These are phyloP conservation scores for Erysiphe neolycopersici DNA, from an alignment of 2,329 filamentous ascomycete species.

Conservation along the genomic window DNA sequence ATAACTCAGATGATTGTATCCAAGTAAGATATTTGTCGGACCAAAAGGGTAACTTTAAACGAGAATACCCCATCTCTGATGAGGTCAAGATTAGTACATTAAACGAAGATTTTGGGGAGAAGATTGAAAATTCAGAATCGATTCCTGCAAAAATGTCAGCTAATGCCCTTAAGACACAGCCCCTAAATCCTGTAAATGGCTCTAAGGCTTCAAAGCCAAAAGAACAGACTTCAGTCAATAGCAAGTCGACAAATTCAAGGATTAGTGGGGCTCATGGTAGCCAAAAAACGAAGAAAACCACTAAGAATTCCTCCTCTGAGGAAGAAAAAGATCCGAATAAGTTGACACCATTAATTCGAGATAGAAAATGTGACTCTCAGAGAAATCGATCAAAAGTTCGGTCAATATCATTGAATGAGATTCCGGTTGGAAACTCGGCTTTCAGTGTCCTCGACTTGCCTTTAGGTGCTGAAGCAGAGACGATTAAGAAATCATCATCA, in stretches of 20 bases:
- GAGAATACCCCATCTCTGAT: background rate
- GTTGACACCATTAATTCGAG: background rate
- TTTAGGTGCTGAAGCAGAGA: conserved; percentile 20
- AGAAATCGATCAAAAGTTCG: background rate
- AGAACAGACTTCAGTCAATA: background rate
- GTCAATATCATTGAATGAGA: conserved; percentile 26
- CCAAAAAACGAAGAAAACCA: background rate
- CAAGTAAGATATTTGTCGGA: background rate
- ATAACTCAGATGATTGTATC: background rate
- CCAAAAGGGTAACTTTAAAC: background rate
- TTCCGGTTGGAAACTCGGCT: conserved; percentile 37
- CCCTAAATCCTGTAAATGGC: background rate
- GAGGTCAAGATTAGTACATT: background rate
- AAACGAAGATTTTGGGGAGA: background rate
- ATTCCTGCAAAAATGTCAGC: background rate
- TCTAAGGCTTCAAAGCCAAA: background rate
- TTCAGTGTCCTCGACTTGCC: conserved; percentile 36
- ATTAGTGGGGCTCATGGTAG: background rate
- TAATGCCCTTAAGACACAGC: background rate
- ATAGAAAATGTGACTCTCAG: background rate
- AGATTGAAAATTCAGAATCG: background rate
- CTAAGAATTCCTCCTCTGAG: background rate
- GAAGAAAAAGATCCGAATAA: background rate
- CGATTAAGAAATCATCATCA: conserved; percentile 20
- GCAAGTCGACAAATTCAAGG: background rate